These are phyloP conservation scores for Chrysoporthe austroafricana DNA, from an alignment of 2,329 filamentous ascomycete genomes.

Conservation along the genomic window DNA sequence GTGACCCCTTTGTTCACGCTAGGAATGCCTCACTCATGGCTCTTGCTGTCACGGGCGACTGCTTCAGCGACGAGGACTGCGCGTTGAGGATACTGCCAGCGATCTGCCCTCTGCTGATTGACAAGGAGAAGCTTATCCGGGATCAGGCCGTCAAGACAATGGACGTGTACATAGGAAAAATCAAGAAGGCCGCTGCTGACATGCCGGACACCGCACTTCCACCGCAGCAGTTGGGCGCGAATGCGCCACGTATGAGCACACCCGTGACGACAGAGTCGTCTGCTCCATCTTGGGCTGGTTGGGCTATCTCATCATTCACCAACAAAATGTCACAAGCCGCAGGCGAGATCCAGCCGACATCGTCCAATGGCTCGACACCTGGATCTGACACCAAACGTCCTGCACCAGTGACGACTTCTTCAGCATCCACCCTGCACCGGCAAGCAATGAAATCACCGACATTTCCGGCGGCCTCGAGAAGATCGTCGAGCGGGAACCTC, in stretches of 20 bases:
- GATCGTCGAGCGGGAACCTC: conserved; percentile 45
- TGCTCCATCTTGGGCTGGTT: conserved; percentile 81
- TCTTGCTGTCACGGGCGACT: conserved; percentile 80
- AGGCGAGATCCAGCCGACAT: conserved; percentile 77
- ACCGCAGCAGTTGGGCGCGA: conserved; percentile 56
- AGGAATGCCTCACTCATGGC: conserved; percentile 88
- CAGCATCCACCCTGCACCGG: conserved; percentile 63
- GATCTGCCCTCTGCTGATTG: conserved; percentile 82
- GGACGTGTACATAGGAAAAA: conserved; percentile 80
- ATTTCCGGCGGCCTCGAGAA: conserved; percentile 27
- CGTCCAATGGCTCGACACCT: conserved; percentile 46
- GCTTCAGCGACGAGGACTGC: conserved; percentile 89
- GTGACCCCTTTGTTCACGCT: conserved; percentile 94
- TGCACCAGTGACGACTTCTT: conserved; percentile 44
- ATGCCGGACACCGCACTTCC: conserved; percentile 84
- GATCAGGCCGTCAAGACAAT: conserved; percentile 90
- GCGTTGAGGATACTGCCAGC: conserved; percentile 81
- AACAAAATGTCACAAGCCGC: conserved; percentile 86
- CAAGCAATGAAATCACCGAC: conserved; percentile 60
- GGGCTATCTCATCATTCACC: conserved; percentile 98
- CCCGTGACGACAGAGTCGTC: conserved; percentile 65
- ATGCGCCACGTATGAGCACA: conserved; percentile 76
- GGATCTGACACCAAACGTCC: conserved; percentile 43
- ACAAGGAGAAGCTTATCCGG: conserved; percentile 93
- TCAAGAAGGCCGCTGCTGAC: conserved; percentile 75